phyloP scores from a whole-genome alignment of 257 asterid genomes.

The Ajuga chamaepitys region DNA sequence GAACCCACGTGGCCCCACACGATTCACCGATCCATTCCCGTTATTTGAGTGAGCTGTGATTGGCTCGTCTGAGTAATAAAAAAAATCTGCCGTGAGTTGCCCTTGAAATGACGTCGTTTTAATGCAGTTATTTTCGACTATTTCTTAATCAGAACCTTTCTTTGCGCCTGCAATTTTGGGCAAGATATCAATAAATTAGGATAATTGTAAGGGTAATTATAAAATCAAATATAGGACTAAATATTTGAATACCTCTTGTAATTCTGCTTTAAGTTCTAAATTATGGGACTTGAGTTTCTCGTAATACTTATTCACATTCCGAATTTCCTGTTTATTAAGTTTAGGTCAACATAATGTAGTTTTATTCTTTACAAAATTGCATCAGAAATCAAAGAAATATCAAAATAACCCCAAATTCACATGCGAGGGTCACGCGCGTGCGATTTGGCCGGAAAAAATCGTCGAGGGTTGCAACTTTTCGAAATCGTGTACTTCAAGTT shows the following conservation, averaged over 20 bases:
- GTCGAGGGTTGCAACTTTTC: too few species aligned
- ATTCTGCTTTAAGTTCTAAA: slow-evolving; percentile 29
- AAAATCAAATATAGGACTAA: too few species aligned
- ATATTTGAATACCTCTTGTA: slow-evolving; percentile 23
- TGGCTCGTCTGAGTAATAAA: slow-evolving; percentile 17
- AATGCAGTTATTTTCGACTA: not conserved
- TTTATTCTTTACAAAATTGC: too few species aligned
- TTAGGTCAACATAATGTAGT: too few species aligned
- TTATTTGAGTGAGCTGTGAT: slow-evolving; percentile 9
- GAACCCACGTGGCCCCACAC: slow-evolving; percentile 31
- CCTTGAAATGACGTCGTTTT: slow-evolving; percentile 9
- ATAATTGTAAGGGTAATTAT: too few species aligned
- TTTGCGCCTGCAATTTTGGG: not conserved
- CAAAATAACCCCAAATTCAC: too few species aligned
- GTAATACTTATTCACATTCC: slow-evolving; percentile 26
- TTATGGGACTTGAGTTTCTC: slow-evolving; percentile 23
- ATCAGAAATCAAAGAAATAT: not conserved
- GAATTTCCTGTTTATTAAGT: slow-evolving; percentile 40
- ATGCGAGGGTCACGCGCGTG: too few species aligned
- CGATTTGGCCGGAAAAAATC: too few species aligned
- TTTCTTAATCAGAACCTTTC: slow-evolving; percentile 16
- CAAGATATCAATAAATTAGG: slow-evolving; percentile 6
- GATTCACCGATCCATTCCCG: slow-evolving; percentile 21
- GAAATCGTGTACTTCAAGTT: slow-evolving; percentile 38
- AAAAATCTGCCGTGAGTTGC: slow-evolving; percentile 15